These are phyloP conservation scores for Priceomyces haplophilus DNA, from an alignment of 805 yeast genomes.

Conservation along the genomic window DNA sequence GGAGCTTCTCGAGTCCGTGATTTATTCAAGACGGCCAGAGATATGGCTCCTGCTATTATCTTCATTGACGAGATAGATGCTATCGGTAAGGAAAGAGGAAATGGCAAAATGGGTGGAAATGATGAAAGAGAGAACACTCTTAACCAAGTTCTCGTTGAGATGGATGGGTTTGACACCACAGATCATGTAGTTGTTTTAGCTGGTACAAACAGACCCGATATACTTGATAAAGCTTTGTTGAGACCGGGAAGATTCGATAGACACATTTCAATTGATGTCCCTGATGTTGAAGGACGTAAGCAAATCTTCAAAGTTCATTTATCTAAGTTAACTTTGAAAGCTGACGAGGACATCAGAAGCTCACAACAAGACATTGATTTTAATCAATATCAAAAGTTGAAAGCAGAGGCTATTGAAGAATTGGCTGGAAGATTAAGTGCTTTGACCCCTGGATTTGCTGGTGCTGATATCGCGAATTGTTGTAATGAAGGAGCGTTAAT, in stretches of 20 bases:
- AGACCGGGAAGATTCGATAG: constrained; percentile 96
- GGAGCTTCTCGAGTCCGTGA: constrained; percentile 96
- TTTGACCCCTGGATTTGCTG: constrained; percentile 91
- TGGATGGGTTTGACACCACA: constrained; percentile 88
- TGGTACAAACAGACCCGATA: constrained; percentile 92
- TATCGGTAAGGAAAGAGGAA: constrained; percentile 80
- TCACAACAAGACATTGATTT: constrained; percentile 37
- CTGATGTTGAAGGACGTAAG: constrained; percentile 86
- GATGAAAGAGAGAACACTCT: constrained; percentile 93
- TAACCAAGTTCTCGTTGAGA: constrained; percentile 88
- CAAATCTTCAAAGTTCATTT: constrained; percentile 83
- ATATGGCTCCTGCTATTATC: constrained; percentile 85
- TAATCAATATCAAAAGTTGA: constrained; percentile 36
- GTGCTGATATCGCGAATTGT: constrained; percentile 94
- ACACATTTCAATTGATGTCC: constrained; percentile 80
- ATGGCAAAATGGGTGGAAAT: constrained; percentile 74
- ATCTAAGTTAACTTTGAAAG: constrained; percentile 50
- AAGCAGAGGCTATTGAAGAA: constrained; percentile 47
- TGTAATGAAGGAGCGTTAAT: constrained; percentile 93
- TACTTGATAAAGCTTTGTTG: constrained; percentile 81
- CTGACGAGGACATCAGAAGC: constrained; percentile 36
- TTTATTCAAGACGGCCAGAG: constrained; percentile 83
- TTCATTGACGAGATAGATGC: constrained; percentile 96
- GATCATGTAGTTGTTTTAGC: constrained; percentile 93
- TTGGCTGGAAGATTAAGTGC: constrained; percentile 85